Evolutionary conservation across 768 basidiomycete genomes (phyloP), one percentile per base, ranked within the genome.

Genomic region (Rubroboletus satanas): DNA sequence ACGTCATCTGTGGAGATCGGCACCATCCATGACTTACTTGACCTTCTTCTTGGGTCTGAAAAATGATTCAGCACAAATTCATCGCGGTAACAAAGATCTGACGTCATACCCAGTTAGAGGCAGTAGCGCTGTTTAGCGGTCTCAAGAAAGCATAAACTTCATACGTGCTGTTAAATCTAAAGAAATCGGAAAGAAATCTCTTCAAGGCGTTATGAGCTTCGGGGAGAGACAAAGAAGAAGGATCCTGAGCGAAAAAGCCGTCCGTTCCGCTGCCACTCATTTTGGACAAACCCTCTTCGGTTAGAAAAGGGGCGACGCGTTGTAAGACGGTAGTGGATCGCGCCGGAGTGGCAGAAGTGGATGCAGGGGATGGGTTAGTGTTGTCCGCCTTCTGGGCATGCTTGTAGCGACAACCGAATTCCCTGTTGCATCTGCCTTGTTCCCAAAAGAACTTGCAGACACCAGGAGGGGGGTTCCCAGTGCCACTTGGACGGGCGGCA

Each of bases 361-460:
- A 28, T 52, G 41, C 31, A 50, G 58, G 58, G 21, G 57, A 35
- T 21, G 55, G 21, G n/a, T 44, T 35, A 10, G 52, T 7, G 31
- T 36, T 14, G 18, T 53, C 58, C 7, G 57, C 41, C 14, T 51
- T 61, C 43, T 45, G 59, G 7, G 58, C 61, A 55, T 84, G 83
- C 23, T 46, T 54, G 59, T 65, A 82, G 35, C 59, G 69, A 65
- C 83, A 84, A 1, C 62, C 60, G 49, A 79, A 81, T 44, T 76
- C 79, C 14, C 65, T 64, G n/a, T 58, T 73, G 65, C 83, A 84
- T 39, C 56, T 66, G 10, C 81, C 83, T 0, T 59, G 66, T 1
- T 71, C 65, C 80, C 79, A 83, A 61, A 69, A 84, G 58, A 66
- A 77, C 26, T 57, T 66, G 66, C 83, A 84, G 8, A 73, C 67